Conservation (phyloP, 2,329 filamentous ascomycete genomes). For the Epichloe amarillans region DNA sequence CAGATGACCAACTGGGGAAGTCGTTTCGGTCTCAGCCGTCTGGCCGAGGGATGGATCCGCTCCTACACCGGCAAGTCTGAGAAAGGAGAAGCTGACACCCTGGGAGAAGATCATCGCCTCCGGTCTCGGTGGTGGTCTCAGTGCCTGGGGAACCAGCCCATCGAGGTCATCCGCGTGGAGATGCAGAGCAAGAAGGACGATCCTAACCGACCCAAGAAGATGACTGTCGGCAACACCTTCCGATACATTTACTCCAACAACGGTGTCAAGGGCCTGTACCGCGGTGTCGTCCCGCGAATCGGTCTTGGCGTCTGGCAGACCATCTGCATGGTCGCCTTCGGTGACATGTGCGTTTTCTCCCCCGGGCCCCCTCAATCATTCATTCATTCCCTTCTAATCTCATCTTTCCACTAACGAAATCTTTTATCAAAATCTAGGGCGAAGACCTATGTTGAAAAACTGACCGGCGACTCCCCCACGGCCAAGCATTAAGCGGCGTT, state of each 20-base stretch:
- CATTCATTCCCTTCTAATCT: background rate
- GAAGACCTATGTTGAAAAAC: constrained; percentile 52
- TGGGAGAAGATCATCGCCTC: constrained; percentile 83
- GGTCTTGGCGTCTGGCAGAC: constrained; percentile 98
- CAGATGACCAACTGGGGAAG: constrained; percentile 99
- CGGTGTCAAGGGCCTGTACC: constrained; percentile 85
- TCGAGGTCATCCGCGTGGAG: constrained; percentile 98
- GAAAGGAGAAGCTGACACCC: constrained; percentile 60
- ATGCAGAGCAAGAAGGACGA: constrained; percentile 99
- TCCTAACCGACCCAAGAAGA: constrained; percentile 96
- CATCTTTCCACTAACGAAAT: background rate
- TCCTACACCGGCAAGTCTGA: constrained; percentile 65
- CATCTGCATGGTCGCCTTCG: constrained; percentile 97
- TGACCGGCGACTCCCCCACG: constrained; percentile 49
- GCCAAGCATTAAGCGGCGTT: constrained; percentile 50
- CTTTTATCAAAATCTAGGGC: constrained; percentile 30
- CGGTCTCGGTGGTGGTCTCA: constrained; percentile 80
- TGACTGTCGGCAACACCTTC: constrained; percentile 82
- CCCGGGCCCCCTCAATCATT: constrained; percentile 4
- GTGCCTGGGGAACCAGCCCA: constrained; percentile 99
- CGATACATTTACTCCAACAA: constrained; percentile 84
- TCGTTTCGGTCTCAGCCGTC: constrained; percentile 82
- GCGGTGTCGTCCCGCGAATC: constrained; percentile 86
- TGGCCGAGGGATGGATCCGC: constrained; percentile 83
- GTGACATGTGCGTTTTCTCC: constrained; percentile 67